Evolutionary conservation across 768 basidiomycete species (phyloP).

Genomic region (Podaxis sp.): DNA sequence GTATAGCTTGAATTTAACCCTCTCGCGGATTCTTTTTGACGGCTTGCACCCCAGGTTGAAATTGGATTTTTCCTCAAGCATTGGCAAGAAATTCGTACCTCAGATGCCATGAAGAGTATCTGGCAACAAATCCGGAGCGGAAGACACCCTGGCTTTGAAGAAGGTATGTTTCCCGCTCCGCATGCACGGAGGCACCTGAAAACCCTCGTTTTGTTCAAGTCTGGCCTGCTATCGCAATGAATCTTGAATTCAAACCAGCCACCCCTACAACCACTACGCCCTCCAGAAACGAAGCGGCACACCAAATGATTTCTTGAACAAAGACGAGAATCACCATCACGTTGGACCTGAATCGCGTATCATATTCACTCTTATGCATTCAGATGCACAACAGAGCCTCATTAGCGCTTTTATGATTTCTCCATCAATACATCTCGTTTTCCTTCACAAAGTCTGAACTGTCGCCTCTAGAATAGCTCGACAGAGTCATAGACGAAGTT

Average conservation of each 20-base stretch:
- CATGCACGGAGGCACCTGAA: neutral
- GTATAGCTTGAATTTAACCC: conserved; percentile 27
- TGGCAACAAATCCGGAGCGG: conserved; percentile 86
- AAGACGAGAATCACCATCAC: neutral
- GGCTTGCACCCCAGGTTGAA: conserved; percentile 50
- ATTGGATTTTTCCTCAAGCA: conserved; percentile 78
- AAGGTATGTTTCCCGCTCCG: conserved; percentile 44
- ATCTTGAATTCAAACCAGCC: conserved; percentile 56
- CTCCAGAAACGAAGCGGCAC: conserved; percentile 19
- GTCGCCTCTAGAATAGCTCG: conserved; percentile 31
- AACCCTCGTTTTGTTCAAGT: conserved; percentile 34
- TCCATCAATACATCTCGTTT: neutral
- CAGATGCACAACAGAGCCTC: neutral
- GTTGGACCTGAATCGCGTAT: neutral
- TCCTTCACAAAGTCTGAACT: neutral
- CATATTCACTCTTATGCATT: neutral
- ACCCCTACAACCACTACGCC: conserved; percentile 21
- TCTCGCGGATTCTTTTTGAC: conserved; percentile 26
- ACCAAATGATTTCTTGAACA: conserved; percentile 3
- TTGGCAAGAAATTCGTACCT: conserved; percentile 82
- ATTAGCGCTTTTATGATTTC: neutral
- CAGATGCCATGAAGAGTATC: conserved; percentile 78
- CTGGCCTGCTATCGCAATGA: conserved; percentile 66
- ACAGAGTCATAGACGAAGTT: conserved; percentile 46
- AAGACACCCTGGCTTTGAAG: conserved; percentile 85